phyloP scores from a whole-genome alignment of 169 alveolate genomes.

The Babesia bovis region DNA sequence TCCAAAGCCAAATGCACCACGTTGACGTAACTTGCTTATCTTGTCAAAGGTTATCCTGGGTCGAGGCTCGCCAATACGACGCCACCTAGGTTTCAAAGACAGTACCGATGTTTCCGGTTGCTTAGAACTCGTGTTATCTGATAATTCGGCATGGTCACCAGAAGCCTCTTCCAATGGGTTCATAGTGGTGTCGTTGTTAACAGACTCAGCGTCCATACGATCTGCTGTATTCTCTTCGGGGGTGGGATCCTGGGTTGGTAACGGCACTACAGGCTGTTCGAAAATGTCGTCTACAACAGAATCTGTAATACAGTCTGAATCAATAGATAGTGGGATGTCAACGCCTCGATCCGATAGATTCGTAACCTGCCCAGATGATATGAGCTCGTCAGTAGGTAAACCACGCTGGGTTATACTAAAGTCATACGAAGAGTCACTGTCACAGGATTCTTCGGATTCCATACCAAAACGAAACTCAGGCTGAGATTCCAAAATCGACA shows the following conservation, averaged over 20 bases:
- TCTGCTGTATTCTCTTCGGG: neutral
- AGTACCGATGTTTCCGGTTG: neutral
- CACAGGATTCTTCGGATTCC: neutral
- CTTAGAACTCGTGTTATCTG: neutral
- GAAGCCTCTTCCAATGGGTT: neutral
- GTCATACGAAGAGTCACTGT: neutral
- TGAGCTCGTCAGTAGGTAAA: neutral
- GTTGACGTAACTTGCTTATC: neutral
- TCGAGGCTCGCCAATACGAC: neutral
- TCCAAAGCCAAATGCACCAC: slow-evolving; percentile 9
- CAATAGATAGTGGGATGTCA: too few species aligned
- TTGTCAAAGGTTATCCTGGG: neutral
- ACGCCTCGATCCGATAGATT: too few species aligned
- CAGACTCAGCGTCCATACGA: neutral
- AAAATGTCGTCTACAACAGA: neutral
- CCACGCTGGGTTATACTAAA: neutral
- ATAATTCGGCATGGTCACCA: neutral
- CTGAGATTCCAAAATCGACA: slow-evolving; percentile 5
- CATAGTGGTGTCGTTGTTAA: neutral
- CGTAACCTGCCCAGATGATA: too few species aligned
- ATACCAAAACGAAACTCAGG: neutral
- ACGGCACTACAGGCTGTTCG: neutral
- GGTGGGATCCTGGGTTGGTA: neutral
- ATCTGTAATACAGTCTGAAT: too few species aligned
- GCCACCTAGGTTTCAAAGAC: neutral